A percentile compares a stretch with the other conserved stretches of the same genome.
These are phyloP conservation scores for Cokeromyces recurvatus DNA, from an alignment of 371 early-diverging fungal genomes.

Conservation along the genomic window DNA sequence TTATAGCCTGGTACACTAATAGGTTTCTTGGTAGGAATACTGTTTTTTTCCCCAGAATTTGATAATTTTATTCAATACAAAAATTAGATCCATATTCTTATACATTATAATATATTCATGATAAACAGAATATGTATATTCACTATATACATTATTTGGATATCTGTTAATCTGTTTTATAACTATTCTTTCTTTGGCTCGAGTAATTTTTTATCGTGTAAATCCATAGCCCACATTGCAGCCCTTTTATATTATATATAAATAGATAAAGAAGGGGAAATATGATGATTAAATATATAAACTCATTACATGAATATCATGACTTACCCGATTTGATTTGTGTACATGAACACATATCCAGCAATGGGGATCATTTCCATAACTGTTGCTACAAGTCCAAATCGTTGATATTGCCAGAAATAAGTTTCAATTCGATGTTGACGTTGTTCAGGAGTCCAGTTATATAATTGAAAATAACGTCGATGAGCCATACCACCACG, in stretches of 20 bases:
- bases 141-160: too few species aligned
- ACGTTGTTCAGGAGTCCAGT: conserved; percentile 23
- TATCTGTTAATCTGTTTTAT: too few species aligned
- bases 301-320: background rate
- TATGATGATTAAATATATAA: background rate
- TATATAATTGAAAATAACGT: conserved; percentile 31
- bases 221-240: conserved; percentile 40
- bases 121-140: too few species aligned
- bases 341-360: conserved; percentile 39
- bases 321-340: conserved; percentile 41
- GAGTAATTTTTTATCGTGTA: conserved; percentile 16
- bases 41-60: background rate
- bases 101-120: too few species aligned
- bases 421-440: conserved; percentile 25
- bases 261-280: background rate
- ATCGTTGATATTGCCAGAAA: conserved; percentile 35
- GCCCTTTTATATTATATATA: conserved; percentile 14
- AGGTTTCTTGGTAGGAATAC: conserved; percentile 9
- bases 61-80: conserved; percentile 7
- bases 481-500: conserved; percentile 29
- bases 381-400: conserved; percentile 33
- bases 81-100: too few species aligned
- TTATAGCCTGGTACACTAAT: conserved; percentile 7
- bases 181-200: too few species aligned
- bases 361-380: conserved; percentile 43